Evolutionary conservation across 2,329 filamentous ascomycete species (phyloP).

Genomic region (Epichloe coenophiala): DNA sequence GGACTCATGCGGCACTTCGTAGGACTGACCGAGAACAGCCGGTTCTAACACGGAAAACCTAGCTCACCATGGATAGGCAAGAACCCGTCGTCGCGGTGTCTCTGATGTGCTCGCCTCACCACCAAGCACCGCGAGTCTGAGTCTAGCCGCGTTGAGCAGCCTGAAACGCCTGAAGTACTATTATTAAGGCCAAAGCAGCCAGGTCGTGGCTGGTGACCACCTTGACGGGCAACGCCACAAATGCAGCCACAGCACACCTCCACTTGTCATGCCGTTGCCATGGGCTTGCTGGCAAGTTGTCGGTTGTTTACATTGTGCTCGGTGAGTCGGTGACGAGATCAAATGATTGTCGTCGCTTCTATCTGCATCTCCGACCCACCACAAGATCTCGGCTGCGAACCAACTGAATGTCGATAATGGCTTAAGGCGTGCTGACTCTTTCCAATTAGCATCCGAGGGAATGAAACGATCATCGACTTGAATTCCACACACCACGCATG

Average conservation of each 20-base stretch:
- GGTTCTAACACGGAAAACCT: too few relatives aligned
- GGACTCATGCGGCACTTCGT: too few relatives aligned
- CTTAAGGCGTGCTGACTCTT: neutral
- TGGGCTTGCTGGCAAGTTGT: conserved; percentile 14
- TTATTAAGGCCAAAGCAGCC: too few relatives aligned
- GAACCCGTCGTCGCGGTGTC: too few relatives aligned
- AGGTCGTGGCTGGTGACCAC: neutral
- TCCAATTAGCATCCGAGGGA: neutral
- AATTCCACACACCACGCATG: neutral
- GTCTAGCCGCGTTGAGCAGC: too few relatives aligned
- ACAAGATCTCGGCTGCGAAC: neutral
- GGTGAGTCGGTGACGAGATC: neutral
- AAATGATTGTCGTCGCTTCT: neutral
- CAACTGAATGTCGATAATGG: neutral
- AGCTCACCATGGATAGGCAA: too few relatives aligned
- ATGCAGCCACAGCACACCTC: conserved; percentile 8
- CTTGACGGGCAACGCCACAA: conserved; percentile 2
- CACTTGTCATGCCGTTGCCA: conserved; percentile 5
- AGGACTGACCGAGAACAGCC: too few relatives aligned
- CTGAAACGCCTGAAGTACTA: too few relatives aligned
- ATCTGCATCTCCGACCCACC: neutral
- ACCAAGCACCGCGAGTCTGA: too few relatives aligned
- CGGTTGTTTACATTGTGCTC: conserved; percentile 15
- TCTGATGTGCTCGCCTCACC: too few relatives aligned
- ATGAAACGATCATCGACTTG: neutral